Conservation (phyloP, 2,329 filamentous ascomycete species). For the Pestalotiopsis sp. region DNA sequence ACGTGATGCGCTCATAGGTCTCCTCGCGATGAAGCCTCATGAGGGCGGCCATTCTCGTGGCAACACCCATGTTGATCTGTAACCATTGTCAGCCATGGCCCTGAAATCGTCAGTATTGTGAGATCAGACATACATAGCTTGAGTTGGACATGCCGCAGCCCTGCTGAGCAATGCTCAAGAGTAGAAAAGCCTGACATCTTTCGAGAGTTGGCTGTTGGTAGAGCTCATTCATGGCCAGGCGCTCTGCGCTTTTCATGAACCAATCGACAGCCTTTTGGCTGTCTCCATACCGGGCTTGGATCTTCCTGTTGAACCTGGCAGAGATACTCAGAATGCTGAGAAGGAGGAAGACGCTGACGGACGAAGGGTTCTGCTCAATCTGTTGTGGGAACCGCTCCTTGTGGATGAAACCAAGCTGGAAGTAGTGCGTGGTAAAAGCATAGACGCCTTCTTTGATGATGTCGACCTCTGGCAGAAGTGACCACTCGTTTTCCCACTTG, state of each 20-base stretch:
- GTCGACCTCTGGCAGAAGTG: constrained; percentile 49
- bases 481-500: constrained; percentile 48
- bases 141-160: constrained; percentile 55
- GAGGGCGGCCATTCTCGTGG: constrained; percentile 57
- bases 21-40: constrained; percentile 60
- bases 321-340: constrained; percentile 60
- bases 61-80: constrained; percentile 59
- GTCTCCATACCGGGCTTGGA: constrained; percentile 52
- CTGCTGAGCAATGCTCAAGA: constrained; percentile 62
- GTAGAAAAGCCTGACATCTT: constrained; percentile 60
- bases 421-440: constrained; percentile 58
- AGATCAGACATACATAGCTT: constrained; percentile 50
- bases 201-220: constrained; percentile 57
- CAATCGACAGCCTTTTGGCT: constrained; percentile 54
- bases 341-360: constrained; percentile 58
- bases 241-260: constrained; percentile 55
- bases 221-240: constrained; percentile 51
- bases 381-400: constrained; percentile 53
- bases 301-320: constrained; percentile 53
- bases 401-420: constrained; percentile 62
- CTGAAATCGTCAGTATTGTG: not conserved
- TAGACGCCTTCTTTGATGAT: constrained; percentile 56
- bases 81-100: constrained; percentile 20
- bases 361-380: constrained; percentile 48
- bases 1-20: constrained; percentile 46